Base-by-base conservation (phyloP, 495 filamentous ascomycete genomes). In the Letharia columbiana region DNA sequence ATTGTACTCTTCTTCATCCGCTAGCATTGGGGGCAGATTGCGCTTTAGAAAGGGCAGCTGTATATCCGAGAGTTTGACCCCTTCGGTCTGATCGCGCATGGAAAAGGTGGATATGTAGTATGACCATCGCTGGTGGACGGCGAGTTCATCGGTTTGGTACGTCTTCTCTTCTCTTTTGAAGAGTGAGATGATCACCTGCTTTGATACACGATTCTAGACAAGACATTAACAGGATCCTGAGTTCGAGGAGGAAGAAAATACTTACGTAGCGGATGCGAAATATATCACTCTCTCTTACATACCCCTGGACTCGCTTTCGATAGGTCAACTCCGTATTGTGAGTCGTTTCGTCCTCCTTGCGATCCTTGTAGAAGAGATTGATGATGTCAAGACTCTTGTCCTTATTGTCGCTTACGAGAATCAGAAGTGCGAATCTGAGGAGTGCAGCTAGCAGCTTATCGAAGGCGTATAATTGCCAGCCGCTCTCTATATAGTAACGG, bases 51-150 rank as follows among this genome's bases (percentile, higher is more conserved):
- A 91, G 57, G 80, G 87, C 76, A 81, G 86, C 77, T 73, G 80
- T 71, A 95, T 80, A 31, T 82, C 81, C 10, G 80, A 80, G 50
- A 86, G 81, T 10, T 81, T 78, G 10, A 97, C 81, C 39, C 90
- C 90, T 75, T 99, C 95, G 18, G 95, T 99, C 9, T 88, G 89
- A 65, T 95, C 92, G 54, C 91, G 81, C 72, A 90, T 89, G 59
- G 88, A 87, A 76, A 89, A 99, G 13, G 92, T 90, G 50, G 91
- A 91, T 52, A 96, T 89, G 73, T 99, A 99, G 80, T 93, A 92
- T 60, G 89, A 88, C 93, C 93, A 98, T 61, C 81, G 81, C 57
- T 82, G 81, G 63, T 86, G 82, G 40, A 79, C 75, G 67, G 78
- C 82, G 41, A 88, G 73, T 33, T 83, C 81, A 42, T 82, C 81